A percentile compares a stretch with the other conserved stretches of the same genome.
phyloP scores from a whole-genome alignment of 192 early-diverging fungal species.

The Coemansia sp. region DNA sequence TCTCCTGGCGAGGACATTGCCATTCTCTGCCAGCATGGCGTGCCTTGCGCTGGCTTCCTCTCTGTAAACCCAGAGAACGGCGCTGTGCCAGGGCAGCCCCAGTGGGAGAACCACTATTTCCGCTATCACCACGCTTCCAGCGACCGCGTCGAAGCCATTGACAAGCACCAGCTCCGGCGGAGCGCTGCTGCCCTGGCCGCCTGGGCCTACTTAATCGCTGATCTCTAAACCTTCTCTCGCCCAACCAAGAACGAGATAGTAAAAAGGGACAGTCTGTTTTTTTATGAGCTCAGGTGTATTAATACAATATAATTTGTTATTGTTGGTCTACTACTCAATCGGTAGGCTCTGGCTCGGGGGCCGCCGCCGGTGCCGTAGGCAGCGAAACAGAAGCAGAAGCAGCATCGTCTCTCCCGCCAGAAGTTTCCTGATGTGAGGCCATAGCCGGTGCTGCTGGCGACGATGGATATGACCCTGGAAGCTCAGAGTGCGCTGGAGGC shows the following conservation, averaged over 20 bases:
- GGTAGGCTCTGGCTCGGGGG: slow-evolving; percentile 27
- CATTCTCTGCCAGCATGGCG: slow-evolving; percentile 52
- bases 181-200: slow-evolving; percentile 57
- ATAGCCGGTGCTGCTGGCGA: slow-evolving; percentile 8
- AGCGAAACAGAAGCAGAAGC: neutral
- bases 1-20: slow-evolving; percentile 53
- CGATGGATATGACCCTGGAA: slow-evolving; percentile 48
- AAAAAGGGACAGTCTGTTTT: no score
- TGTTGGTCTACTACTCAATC: slow-evolving; percentile 10
- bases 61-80: slow-evolving; percentile 46
- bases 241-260: no score
- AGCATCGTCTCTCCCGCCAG: neutral
- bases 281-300: neutral
- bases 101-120: slow-evolving; percentile 54
- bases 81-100: slow-evolving; percentile 25
- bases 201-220: slow-evolving; percentile 57
- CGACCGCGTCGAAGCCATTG: slow-evolving; percentile 54
- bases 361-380: neutral
- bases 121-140: slow-evolving; percentile 55
- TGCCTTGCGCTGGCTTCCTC: slow-evolving; percentile 54
- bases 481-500: slow-evolving; percentile 26
- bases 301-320: no score
- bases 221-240: slow-evolving; percentile 28
- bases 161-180: slow-evolving; percentile 54
- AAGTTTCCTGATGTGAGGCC: neutral